Base-by-base conservation (phyloP, 495 filamentous ascomycete genomes). In the Bathelium albidoporum region DNA sequence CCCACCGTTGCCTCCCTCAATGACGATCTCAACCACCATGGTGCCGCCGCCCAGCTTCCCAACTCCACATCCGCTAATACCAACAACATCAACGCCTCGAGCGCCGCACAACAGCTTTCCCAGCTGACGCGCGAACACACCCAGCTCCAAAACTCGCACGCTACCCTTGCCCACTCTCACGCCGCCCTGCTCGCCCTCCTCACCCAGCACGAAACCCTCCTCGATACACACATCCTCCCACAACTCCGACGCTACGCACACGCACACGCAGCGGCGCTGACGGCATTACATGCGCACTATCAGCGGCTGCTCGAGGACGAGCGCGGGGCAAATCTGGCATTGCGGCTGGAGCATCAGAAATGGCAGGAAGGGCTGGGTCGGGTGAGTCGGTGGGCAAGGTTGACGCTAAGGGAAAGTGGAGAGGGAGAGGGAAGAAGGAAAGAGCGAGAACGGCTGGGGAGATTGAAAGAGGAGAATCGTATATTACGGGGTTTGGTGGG, bases 241-340 rank as follows among this genome's bases (percentile, higher is more conserved):
- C 81, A 84, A 65, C 81, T 86, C 41, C 83, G 84, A 49, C 82
- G 81, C 63, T 85, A 84, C 68, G 83, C 82, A 61, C 81, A 81
- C 66, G 79, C 80, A 70, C 83, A 85, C 70, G 83, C 84, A 63
- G 77, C 81, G 72, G 77, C 82, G 58, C 81, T 76, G 62, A 74
- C 83, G 7, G 71, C 80, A 18, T 76, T 83, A 63, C 82, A 84
- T 58, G 77, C 76, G 59, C 83, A 85, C 72, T 87, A 85, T 71
- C 81, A 85, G 66, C 77, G 75, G 45, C 77, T 86, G 2, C 71
- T 87, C 0, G 83, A 85, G 55, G 76, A 78, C 1, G 84, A 87
- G 65, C 82, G 83, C 18, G 78, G 81, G 61, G 74, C 78, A 2
- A 82, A 82, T 59, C 68, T 85, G 58, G 76, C 82, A 20, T 76